Evolutionary conservation across 78 protist genomes (phyloP).

Genomic region (Emiliania huxleyi): DNA sequence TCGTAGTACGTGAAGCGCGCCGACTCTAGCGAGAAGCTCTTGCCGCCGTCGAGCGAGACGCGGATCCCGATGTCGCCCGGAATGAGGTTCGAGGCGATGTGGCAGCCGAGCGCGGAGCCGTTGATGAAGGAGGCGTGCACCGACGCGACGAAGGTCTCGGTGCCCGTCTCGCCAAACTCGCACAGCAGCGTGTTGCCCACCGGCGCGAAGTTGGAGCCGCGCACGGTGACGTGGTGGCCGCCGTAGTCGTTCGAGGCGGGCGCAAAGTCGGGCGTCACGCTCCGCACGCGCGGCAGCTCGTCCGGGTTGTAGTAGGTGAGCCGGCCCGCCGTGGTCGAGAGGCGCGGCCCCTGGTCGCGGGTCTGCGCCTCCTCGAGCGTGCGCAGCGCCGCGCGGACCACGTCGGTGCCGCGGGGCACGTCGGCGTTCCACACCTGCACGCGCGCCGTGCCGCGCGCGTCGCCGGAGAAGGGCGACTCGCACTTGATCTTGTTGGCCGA

Average conservation of each 20-base stretch:
- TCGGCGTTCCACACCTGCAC: neutral
- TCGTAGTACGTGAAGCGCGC: neutral
- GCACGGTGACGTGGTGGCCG: neutral
- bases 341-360: neutral
- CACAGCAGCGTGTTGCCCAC: neutral
- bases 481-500: neutral
- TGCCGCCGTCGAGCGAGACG: neutral
- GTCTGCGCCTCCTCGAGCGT: neutral
- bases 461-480: neutral
- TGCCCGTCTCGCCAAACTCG: neutral
- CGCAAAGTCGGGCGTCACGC: neutral
- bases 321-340: neutral
- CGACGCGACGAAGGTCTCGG: neutral
- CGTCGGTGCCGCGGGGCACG: neutral
- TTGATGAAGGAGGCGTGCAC: neutral
- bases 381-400: neutral
- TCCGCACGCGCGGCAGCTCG: neutral
- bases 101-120: neutral
- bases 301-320: neutral
- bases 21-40: neutral
- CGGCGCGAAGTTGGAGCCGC: neutral
- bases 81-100: neutral
- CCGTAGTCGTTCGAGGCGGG: neutral
- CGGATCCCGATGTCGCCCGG: neutral
- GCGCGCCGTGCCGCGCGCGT: neutral